A percentile compares a stretch with the other conserved stretches of the same genome.
These are phyloP conservation scores for Urtica urens DNA, from an alignment of 306 rosid genomes.

Conservation along the genomic window DNA sequence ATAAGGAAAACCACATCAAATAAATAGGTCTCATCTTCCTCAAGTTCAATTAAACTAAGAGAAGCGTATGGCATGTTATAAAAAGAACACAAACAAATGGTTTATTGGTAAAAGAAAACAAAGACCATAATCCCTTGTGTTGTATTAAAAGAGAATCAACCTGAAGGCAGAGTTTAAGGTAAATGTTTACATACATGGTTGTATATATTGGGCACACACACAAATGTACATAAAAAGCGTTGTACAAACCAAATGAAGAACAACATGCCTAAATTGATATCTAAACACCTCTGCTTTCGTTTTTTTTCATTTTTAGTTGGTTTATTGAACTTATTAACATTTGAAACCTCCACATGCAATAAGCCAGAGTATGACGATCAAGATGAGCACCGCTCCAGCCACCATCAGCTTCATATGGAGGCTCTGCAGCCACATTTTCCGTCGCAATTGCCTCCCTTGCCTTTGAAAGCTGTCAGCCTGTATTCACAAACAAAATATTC, in stretches of 20 bases:
- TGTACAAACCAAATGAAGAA: constrained; percentile 30
- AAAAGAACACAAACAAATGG: background rate
- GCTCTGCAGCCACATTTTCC: constrained; percentile 97
- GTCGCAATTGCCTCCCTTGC: constrained; percentile 87
- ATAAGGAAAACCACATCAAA: no score
- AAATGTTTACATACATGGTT: background rate
- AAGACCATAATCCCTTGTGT: background rate
- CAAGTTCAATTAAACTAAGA: no score
- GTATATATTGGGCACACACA: constrained; percentile 17
- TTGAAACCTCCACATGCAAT: constrained; percentile 80
- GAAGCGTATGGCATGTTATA: background rate
- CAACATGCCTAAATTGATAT: constrained; percentile 2
- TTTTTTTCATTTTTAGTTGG: background rate
- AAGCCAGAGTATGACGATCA: constrained; percentile 64
- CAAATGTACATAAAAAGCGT: constrained; percentile 21
- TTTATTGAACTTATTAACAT: constrained; percentile 37
- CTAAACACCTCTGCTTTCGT: background rate
- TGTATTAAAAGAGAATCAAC: background rate
- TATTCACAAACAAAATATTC: constrained; percentile 11
- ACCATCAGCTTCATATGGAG: constrained; percentile 85
- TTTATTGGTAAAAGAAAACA: background rate
- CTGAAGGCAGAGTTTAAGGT: background rate
- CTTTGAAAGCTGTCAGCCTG: constrained; percentile 99
- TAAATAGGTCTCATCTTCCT: background rate
- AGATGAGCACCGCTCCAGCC: constrained; percentile 54